Evolutionary conservation across 768 basidiomycete genomes (phyloP).

Genomic region (Chalciporus piperatus): DNA sequence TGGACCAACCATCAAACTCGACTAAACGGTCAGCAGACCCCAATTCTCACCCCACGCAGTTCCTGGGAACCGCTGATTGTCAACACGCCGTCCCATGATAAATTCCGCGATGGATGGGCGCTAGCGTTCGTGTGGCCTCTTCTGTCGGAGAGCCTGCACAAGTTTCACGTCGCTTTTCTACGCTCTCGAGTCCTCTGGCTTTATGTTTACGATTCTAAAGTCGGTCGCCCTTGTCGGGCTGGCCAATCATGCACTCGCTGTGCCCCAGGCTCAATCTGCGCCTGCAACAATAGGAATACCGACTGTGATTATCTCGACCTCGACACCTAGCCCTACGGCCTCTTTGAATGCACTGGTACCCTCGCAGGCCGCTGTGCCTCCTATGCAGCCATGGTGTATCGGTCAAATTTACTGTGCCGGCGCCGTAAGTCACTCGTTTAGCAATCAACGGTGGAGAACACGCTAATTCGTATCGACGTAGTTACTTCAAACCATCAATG

Average conservation of each 20-base stretch:
- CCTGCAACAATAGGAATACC: slow-evolving; percentile 21
- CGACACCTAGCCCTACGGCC: slow-evolving; percentile 61
- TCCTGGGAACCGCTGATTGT: not conserved
- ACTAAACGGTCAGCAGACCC: not conserved
- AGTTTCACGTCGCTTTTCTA: not conserved
- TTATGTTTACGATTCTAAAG: slow-evolving; percentile 33
- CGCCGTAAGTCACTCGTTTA: slow-evolving; percentile 40
- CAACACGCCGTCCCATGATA: not conserved
- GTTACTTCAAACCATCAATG: slow-evolving; percentile 83
- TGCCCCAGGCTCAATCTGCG: slow-evolving; percentile 10
- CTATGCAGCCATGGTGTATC: slow-evolving; percentile 74
- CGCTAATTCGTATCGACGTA: slow-evolving; percentile 21
- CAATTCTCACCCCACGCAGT: not conserved
- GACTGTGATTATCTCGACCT: slow-evolving; percentile 52
- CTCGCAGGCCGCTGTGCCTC: slow-evolving; percentile 62
- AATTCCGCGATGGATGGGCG: not conserved
- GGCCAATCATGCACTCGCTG: slow-evolving; percentile 14
- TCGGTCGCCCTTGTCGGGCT: slow-evolving; percentile 13
- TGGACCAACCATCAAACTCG: too few species aligned
- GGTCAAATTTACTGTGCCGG: slow-evolving; percentile 81
- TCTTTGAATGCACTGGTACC: slow-evolving; percentile 53
- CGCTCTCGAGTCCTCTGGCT: not conserved
- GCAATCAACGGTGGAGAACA: too few species aligned
- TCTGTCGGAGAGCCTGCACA: not conserved
- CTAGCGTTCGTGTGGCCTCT: too few species aligned